Evolutionary conservation across 192 early-diverging fungal species (phyloP).

Genomic region (Podila horticola): DNA sequence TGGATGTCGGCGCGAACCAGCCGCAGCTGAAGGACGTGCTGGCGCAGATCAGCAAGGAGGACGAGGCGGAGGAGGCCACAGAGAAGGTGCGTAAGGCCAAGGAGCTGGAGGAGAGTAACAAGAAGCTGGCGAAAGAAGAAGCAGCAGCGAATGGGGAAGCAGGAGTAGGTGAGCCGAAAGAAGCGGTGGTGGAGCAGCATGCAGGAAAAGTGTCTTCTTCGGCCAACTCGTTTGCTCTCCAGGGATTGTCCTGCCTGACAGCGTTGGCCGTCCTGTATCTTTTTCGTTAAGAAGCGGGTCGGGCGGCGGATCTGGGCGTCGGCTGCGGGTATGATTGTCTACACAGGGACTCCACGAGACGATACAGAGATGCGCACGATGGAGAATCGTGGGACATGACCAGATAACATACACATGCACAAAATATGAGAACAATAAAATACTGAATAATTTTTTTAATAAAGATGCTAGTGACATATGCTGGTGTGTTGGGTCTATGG

Average conservation of each 20-base stretch:
- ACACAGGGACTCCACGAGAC: not conserved
- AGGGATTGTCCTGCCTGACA: constrained; percentile 17
- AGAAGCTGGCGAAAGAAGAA: not conserved
- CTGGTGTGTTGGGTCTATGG: not conserved
- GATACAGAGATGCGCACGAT: not conserved
- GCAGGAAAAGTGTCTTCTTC: not conserved
- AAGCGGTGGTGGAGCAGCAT: not conserved
- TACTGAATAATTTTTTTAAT: not conserved
- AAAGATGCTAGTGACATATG: not conserved
- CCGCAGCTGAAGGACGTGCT: constrained; percentile 20
- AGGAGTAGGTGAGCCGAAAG: too few relatives aligned
- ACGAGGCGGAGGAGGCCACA: constrained; percentile 2
- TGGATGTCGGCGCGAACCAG: constrained; percentile 46
- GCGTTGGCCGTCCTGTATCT: constrained; percentile 14
- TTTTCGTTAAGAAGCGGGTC: constrained; percentile 22
- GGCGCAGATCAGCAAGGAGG: constrained; percentile 5
- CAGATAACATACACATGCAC: not conserved
- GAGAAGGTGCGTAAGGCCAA: constrained; percentile 21
- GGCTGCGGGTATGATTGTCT: not conserved
- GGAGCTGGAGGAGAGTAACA: constrained; percentile 4
- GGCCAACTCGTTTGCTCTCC: not conserved
- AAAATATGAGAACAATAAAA: not conserved
- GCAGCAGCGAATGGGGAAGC: not conserved
- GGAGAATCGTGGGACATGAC: not conserved
- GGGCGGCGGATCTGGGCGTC: not conserved